These are phyloP conservation scores for Fusarium sp. DNA, from an alignment of 2,329 filamentous ascomycete species.

Conservation along the genomic window DNA sequence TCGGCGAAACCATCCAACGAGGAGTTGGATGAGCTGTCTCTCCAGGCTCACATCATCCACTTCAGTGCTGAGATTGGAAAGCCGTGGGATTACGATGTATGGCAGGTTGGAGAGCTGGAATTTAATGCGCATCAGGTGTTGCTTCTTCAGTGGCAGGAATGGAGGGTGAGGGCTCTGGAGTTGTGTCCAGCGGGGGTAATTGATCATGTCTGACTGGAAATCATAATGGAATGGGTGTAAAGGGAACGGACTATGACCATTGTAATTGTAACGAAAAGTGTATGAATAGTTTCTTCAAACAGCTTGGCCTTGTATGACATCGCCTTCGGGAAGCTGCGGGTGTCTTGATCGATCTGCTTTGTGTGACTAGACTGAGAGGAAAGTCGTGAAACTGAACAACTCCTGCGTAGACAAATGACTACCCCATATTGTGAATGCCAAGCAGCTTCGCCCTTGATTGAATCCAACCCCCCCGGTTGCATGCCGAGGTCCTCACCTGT, in stretches of 20 bases:
- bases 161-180: constrained; percentile 18
- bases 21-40: constrained; percentile 26
- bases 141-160: constrained; percentile 27
- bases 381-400: background rate
- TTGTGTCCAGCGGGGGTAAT: constrained; percentile 21
- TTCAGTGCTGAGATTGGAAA: constrained; percentile 25
- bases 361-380: background rate
- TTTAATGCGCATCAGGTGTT: constrained; percentile 22
- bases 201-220: constrained; percentile 7
- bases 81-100: constrained; percentile 24
- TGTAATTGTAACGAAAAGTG: background rate
- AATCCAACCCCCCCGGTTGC: background rate
- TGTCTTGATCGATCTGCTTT: background rate
- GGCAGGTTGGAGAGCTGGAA: constrained; percentile 7
- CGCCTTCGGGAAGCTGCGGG: background rate
- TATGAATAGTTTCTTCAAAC: background rate
- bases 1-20: background rate
- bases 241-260: background rate
- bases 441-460: background rate
- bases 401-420: background rate
- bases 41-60: constrained; percentile 26
- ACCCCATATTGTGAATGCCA: too few relatives aligned
- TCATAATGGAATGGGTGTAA: background rate
- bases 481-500: background rate
- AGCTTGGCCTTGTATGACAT: background rate